Percentiles rank a stretch among this genome's conserved stretches.
Conservation (phyloP, 805 yeast species). For the Schwanniomyces occidentalis region DNA sequence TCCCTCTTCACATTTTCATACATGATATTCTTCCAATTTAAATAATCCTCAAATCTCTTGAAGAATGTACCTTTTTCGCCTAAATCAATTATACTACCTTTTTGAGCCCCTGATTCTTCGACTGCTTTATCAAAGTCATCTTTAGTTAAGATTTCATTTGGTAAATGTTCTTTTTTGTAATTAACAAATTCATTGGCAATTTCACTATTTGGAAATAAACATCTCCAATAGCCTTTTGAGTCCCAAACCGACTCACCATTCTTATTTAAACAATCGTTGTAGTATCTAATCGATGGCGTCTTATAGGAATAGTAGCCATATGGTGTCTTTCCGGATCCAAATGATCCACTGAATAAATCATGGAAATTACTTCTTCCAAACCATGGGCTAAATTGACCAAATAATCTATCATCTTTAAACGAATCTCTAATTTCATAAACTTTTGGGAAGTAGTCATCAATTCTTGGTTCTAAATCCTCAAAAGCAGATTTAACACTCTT, state of each 20-base stretch:
- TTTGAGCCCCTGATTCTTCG: slow-evolving; percentile 6
- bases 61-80: slow-evolving; percentile 62
- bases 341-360: slow-evolving; percentile 16
- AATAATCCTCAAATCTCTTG: slow-evolving; percentile 58
- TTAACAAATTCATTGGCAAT: slow-evolving; percentile 32
- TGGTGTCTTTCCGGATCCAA: slow-evolving; percentile 27
- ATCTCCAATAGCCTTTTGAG: slow-evolving; percentile 82
- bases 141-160: slow-evolving; percentile 43
- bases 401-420: slow-evolving; percentile 1
- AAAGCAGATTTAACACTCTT: slow-evolving; percentile 1
- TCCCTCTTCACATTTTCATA: slow-evolving; percentile 42
- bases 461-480: slow-evolving; percentile 2
- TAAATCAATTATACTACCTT: slow-evolving; percentile 27
- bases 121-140: slow-evolving; percentile 55
- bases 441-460: slow-evolving; percentile 18
- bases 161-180: slow-evolving; percentile 23
- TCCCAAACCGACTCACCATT: slow-evolving; percentile 85
- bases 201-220: slow-evolving; percentile 68
- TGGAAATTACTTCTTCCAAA: slow-evolving; percentile 4
- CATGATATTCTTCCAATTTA: slow-evolving; percentile 69
- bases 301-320: slow-evolving; percentile 54
- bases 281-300: slow-evolving; percentile 58
- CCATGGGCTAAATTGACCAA: slow-evolving; percentile 5
- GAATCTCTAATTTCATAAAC: slow-evolving; percentile 22
- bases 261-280: slow-evolving; percentile 59